Base-by-base conservation (phyloP, 768 basidiomycete species). In the Hygrocybe punicea region DNA sequence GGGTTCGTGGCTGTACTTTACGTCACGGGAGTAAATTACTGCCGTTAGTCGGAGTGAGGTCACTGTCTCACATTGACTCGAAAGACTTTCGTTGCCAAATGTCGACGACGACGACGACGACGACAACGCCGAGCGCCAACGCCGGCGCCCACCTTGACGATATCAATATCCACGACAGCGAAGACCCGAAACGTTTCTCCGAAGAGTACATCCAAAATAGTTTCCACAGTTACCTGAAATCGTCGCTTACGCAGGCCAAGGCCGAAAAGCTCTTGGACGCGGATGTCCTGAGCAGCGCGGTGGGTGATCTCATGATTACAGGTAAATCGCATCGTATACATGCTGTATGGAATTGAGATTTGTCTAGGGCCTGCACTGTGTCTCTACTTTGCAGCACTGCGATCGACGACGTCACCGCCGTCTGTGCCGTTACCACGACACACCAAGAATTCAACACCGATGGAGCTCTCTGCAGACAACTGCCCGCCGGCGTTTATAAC, bases 361-460 rank as follows among this genome's bases (percentile, higher is more conserved):
- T n/a, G n/a, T n/a, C 84, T 87, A 67, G 91, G 91, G 84, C 91
- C 91, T 14, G 89, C 91, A 0, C 75, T 94, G 13, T 90, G 87
- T 59, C 78, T 94, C 0, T 93, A 89, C 71, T 94, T 92, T 69
- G 89, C 89, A 0, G 91, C 92, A 0, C 74, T 93, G 7, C 78
- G 89, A 23, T 86, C 81, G 29, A 86, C 83, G 0, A 90, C 89
- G 11, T 71, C 80, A 33, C 91, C 92, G 1, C 89, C 92, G 0
- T 88, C 87, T 0, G 90, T 93, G 0, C 87, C 92, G 1, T 78
- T 92, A 3, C 91, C 92, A 1, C 80, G 84, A 23, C 65, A 65
- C 6, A 66, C 74, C 6, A 86, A 83, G 63, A 69, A 65, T 10
- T 52, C 67, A 1, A 71, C 78, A 9, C 82, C 85, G 0, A 73